Evolutionary conservation across 371 early-diverging fungal species (phyloP), one percentile per base, ranked within the genome.

Genomic region (Lichtheimia hyalospora): DNA sequence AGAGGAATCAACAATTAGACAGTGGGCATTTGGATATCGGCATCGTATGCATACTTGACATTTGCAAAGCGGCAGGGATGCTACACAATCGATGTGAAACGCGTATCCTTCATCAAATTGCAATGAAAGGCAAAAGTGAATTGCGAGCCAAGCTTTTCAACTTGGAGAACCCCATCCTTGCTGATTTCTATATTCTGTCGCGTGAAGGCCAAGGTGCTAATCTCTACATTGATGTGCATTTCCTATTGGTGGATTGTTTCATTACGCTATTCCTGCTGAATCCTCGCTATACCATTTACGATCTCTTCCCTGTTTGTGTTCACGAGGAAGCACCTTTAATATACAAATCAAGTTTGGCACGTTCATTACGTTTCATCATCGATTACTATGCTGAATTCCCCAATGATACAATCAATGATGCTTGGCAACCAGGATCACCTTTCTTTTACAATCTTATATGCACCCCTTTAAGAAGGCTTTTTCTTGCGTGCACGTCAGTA

Each of bases 11-110:
- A 66, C 89, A 49, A 78, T 79, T 44, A 73, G 74, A 27, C 70
- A 75, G 34, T 67, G 78, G 21, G 66, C 82, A 52, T 48, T 71
- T 81, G 46, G 93, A 92, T 34, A 74, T 89, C 16, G 84, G 89
- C 5, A 79, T 82, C 8, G 73, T 86, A n/a, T 89, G 89, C 60
- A 89, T 82, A 50, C 88, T 90, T 2, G 93, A 93, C 58, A 62
- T 92, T 5, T 88, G 87, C 63, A 79, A 84, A 57, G 90, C 89
- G 1, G 76, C 84, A n/a, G 84, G 89, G 0, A 90, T 84, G n/a
- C 52, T 60, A 16, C 14, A 44, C 14, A 15, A n/a, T 10, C 41
- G 41, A 43, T 21, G 14, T 20, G 44, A 15, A 16, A n/a, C 21
- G 5, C 21, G 41, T 3, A 41, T 55, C 7, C 10, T 55, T 6